Evolutionary conservation across 1,284 basidiomycete genomes (phyloP), one percentile per base, ranked within the genome.

Genomic region (Rhodotorula mucilaginosa): DNA sequence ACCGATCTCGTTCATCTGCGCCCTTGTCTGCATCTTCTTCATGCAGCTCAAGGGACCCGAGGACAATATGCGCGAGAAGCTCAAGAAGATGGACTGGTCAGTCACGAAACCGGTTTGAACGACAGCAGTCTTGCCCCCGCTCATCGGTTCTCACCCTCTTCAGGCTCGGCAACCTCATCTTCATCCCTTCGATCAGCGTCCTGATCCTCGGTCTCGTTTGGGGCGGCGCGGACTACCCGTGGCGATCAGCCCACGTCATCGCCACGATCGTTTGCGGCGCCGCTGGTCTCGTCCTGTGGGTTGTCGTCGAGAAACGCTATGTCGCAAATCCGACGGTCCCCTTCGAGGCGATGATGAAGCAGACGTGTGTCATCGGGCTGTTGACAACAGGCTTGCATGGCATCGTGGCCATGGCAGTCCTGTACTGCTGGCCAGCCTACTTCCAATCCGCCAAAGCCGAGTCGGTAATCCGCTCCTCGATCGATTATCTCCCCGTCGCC

Each of bases 1-100:
- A 1, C 23, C 77, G 16, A 64, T 79, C n/a, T 62, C 68, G 16
- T 57, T 60, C 1, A 54, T 76, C 18, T 69, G 76, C 49, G 63
- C 72, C 8, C n/a, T 65, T 4, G 58, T 77, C n/a, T 68, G 75
- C 46, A 64, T 71, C 18, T n/a, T 65, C 21, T 79, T 77, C 65
- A 73, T 81, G 65, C 78, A 78, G 26, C 73, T 82, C 13, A 75
- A 78, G 26, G 76, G 75, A 1, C 80, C 81, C 0, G 57, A 74
- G 26, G 80, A 79, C 57, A 75, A 78, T 16, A 46, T 80, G 23
- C 64, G 67, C 48, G 78, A 78, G 13, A 82, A 82, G 70, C 58
- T 82, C 21, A 65, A 64, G 18, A 76, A 74, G 56, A 78, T 83
- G 72, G 82, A 83, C 72, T 79, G 81, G 73, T 60, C 10, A 51